Conservation (phyloP, 2,329 filamentous ascomycete species). For the Bipolaris sorokiniana region DNA sequence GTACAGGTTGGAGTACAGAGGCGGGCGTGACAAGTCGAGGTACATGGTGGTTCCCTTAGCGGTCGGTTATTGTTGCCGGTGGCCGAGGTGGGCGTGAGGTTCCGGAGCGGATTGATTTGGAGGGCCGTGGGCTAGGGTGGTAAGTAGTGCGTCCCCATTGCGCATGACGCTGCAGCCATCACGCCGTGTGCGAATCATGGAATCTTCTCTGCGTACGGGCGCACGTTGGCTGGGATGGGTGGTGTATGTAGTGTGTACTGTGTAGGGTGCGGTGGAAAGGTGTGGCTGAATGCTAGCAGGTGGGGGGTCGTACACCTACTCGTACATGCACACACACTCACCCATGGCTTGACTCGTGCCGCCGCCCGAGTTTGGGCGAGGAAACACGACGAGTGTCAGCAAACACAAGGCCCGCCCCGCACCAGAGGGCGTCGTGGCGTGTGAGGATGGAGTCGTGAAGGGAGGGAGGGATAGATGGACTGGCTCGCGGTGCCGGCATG, state of each 20-base stretch:
- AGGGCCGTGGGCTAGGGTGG: slow-evolving; percentile 20
- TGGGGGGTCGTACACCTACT: slow-evolving; percentile 9
- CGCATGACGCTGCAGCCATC: slow-evolving; percentile 24
- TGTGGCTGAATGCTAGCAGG: slow-evolving; percentile 21
- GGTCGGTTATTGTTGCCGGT: slow-evolving; percentile 34
- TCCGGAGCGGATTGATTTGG: slow-evolving; percentile 23
- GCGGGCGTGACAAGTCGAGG: slow-evolving; percentile 23
- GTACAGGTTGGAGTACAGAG: background rate
- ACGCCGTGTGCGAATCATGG: slow-evolving; percentile 16
- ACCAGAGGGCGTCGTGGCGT: background rate
- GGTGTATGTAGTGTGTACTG: background rate
- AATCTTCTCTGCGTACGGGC: slow-evolving; percentile 17
- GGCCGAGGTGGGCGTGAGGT: slow-evolving; percentile 33
- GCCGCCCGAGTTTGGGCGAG: background rate
- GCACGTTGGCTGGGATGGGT: slow-evolving; percentile 20
- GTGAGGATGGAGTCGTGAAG: background rate
- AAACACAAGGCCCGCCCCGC: background rate
- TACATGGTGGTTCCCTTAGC: slow-evolving; percentile 25
- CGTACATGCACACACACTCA: too few relatives aligned
- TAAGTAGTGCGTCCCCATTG: slow-evolving; percentile 21
- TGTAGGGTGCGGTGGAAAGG: slow-evolving; percentile 3
- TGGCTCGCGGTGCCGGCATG: background rate
- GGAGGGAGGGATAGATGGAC: slow-evolving; percentile 1
- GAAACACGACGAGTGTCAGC: background rate
- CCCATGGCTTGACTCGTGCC: slow-evolving; percentile 1